Evolutionary conservation across 2,329 filamentous ascomycete species (phyloP), one percentile per base, ranked within the genome.

Genomic region (Exophiala aquamarina): DNA sequence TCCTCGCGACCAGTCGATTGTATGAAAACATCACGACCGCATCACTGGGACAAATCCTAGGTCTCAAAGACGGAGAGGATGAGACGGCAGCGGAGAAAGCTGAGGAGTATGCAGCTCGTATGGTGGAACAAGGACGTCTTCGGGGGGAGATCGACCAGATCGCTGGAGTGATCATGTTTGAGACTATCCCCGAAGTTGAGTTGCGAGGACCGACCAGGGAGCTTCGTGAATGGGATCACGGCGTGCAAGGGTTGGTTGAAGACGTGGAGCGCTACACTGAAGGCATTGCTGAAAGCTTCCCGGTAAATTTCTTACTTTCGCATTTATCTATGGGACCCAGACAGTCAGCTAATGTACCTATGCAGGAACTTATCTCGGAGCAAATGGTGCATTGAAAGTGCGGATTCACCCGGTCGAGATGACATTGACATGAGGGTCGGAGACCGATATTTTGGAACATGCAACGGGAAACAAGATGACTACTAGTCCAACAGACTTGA

Each of bases 111-210:
- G 93, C 92, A 10, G 90, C 92, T 3, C 79, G 83, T 59, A 98
- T 98, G 93, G 89, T 98, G 60, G 91, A 97, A 73, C 91, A 96
- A 68, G 90, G 89, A 8, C 83, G 93, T 23, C 70, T 98, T 41
- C 81, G 86, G 3, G 93, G 92, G 6, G 83, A 86, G 47, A 97
- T 98, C 61, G 92, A 98, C 68, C 93, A 98, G 73, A 91, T 98
- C 47, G 88, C 90, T 47, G 79, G 86, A 11, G 73, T 91, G 9
- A 91, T 98, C 50, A 90, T 84, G 72, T 98, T 98, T 64, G 88
- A 93, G 69, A 62, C 84, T 64, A 83, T 83, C 61, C 81, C 82
- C 44, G 87, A 81, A 49, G 78, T 81, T n/a, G 76, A 81, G 20
- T 81, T 84, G 38, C 77, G 79, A 15, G 67, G 79, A 3, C 78